phyloP scores from a whole-genome alignment of 352 stramenopile genomes.

The Phytophthora megakarya region DNA sequence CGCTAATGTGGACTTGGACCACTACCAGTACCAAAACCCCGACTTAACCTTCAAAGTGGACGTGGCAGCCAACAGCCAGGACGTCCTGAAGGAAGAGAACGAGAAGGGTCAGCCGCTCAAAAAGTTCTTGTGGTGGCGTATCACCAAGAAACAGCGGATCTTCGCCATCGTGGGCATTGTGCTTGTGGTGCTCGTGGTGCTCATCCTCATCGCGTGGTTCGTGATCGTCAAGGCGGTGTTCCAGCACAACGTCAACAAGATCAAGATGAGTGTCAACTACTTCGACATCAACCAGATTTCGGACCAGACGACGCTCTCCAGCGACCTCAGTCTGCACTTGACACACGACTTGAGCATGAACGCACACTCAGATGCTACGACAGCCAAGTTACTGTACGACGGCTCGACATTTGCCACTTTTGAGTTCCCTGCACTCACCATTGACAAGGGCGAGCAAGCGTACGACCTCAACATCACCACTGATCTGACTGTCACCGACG shows the following conservation, averaged over 20 bases:
- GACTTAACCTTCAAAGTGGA: constrained; percentile 41
- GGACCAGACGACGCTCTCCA: constrained; percentile 44
- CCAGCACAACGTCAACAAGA: constrained; percentile 64
- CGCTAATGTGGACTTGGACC: constrained; percentile 29
- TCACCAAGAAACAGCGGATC: constrained; percentile 64
- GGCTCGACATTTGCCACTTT: constrained; percentile 51
- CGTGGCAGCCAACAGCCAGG: constrained; percentile 23
- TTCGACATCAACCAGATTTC: constrained; percentile 64
- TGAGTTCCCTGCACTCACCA: constrained; percentile 55
- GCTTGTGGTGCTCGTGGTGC: constrained; percentile 41
- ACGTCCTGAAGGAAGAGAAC: constrained; percentile 31
- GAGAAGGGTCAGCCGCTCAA: constrained; percentile 39
- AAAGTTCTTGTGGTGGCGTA: constrained; percentile 58
- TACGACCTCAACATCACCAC: constrained; percentile 44
- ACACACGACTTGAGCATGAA: constrained; percentile 50
- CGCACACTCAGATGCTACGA: constrained; percentile 50
- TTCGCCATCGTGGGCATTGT: constrained; percentile 48
- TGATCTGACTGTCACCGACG: constrained; percentile 46
- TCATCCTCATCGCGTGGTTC: constrained; percentile 61
- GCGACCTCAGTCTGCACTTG: constrained; percentile 58
- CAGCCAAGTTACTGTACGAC: constrained; percentile 47
- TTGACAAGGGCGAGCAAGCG: constrained; percentile 40
- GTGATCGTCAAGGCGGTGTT: constrained; percentile 62
- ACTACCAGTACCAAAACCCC: constrained; percentile 38
- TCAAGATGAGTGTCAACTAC: constrained; percentile 66